phyloP scores from a whole-genome alignment of 768 basidiomycete species.

The Daedaleopsis nitida region DNA sequence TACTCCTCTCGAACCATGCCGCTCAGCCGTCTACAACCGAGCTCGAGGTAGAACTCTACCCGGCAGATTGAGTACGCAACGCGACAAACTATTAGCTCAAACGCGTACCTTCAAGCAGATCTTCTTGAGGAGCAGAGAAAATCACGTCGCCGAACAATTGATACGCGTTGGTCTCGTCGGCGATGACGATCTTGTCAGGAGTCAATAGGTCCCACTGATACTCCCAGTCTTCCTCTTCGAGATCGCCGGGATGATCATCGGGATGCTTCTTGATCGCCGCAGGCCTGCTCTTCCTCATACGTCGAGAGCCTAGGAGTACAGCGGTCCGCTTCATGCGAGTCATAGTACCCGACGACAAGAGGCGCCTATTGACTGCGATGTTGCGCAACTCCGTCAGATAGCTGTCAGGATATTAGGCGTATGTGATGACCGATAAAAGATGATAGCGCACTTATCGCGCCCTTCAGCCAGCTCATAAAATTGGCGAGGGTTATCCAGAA shows the following conservation, averaged over 20 bases:
- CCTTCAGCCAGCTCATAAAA: slow-evolving; percentile 77
- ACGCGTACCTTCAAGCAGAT: slow-evolving; percentile 78
- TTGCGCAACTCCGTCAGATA: slow-evolving; percentile 83
- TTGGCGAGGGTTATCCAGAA: slow-evolving; percentile 66
- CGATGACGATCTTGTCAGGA: slow-evolving; percentile 74
- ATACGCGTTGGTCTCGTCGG: slow-evolving; percentile 83
- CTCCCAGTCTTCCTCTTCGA: slow-evolving; percentile 78
- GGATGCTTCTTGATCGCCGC: slow-evolving; percentile 20
- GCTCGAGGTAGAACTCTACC: slow-evolving; percentile 68
- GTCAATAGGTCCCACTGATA: slow-evolving; percentile 68
- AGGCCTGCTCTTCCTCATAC: slow-evolving; percentile 41
- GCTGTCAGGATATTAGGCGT: slow-evolving; percentile 39
- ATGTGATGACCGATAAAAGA: no score
- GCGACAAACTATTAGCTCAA: no score
- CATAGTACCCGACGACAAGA: slow-evolving; percentile 53
- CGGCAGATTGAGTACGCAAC: neutral
- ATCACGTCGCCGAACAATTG: slow-evolving; percentile 78
- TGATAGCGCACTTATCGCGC: slow-evolving; percentile 56
- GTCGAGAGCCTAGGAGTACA: slow-evolving; percentile 74
- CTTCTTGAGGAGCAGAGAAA: slow-evolving; percentile 86
- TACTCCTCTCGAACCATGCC: slow-evolving; percentile 78
- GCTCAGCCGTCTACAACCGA: slow-evolving; percentile 79
- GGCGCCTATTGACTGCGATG: slow-evolving; percentile 71
- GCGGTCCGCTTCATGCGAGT: slow-evolving; percentile 68
- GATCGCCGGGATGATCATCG: slow-evolving; percentile 33